These are phyloP conservation scores for Discostella stelligera DNA, from an alignment of 352 stramenopile species.

Conservation along the genomic window DNA sequence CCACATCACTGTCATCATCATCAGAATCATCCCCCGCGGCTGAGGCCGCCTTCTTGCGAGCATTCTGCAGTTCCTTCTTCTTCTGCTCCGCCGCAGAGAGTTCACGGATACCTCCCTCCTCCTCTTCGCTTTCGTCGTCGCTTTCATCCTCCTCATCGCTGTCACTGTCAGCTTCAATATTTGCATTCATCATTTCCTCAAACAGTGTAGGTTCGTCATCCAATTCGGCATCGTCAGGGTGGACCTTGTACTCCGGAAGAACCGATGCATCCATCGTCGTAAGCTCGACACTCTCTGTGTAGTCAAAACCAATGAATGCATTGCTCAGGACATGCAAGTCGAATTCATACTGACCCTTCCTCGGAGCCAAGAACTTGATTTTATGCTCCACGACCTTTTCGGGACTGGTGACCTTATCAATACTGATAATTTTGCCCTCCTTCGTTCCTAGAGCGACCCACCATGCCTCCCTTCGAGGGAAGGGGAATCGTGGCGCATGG, in stretches of 20 bases:
- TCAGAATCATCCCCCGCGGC: slow-evolving; percentile 64
- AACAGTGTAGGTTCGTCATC: slow-evolving; percentile 99
- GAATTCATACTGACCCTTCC: slow-evolving; percentile 93
- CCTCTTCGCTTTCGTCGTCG: slow-evolving; percentile 42
- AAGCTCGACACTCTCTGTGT: slow-evolving; percentile 90
- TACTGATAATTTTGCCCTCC: slow-evolving; percentile 94
- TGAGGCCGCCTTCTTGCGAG: slow-evolving; percentile 55
- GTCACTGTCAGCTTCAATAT: slow-evolving; percentile 84
- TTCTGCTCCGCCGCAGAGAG: slow-evolving; percentile 59
- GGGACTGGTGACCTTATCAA: slow-evolving; percentile 93
- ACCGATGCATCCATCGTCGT: slow-evolving; percentile 89
- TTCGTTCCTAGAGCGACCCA: slow-evolving; percentile 94
- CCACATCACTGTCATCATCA: slow-evolving; percentile 55
- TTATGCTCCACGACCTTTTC: slow-evolving; percentile 84
- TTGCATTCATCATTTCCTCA: slow-evolving; percentile 91
- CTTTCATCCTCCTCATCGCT: slow-evolving; percentile 74
- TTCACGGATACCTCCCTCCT: slow-evolving; percentile 61
- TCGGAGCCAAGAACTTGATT: slow-evolving; percentile 95
- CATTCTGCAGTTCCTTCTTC: slow-evolving; percentile 59
- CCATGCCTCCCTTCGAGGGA: slow-evolving; percentile 94
- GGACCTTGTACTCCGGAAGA: slow-evolving; percentile 93
- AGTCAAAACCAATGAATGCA: slow-evolving; percentile 96
- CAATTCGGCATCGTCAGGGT: slow-evolving; percentile 97
- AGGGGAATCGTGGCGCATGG: slow-evolving; percentile 94
- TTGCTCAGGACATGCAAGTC: slow-evolving; percentile 97